These are phyloP conservation scores for Tricharina praecox DNA, from an alignment of 495 filamentous ascomycete species.

Conservation along the genomic window DNA sequence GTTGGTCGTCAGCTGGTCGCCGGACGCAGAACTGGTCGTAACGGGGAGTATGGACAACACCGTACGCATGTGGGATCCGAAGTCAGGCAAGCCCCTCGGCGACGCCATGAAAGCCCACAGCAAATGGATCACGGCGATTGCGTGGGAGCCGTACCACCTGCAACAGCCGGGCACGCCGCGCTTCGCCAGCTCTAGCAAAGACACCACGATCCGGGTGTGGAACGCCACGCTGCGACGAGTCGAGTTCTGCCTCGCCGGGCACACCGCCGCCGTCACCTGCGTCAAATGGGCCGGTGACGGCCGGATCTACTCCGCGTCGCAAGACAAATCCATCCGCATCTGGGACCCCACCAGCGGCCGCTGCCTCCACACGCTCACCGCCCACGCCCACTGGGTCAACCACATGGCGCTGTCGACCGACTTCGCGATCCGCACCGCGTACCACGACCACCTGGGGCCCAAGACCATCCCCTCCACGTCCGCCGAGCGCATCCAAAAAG, in stretches of 20 bases:
- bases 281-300: slow-evolving; percentile 89
- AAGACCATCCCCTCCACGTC: slow-evolving; percentile 47
- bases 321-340: slow-evolving; percentile 83
- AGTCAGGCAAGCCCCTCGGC: slow-evolving; percentile 60
- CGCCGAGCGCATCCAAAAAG: slow-evolving; percentile 56
- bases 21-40: slow-evolving; percentile 62
- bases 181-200: slow-evolving; percentile 77
- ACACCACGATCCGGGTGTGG: slow-evolving; percentile 81
- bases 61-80: slow-evolving; percentile 76
- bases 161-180: slow-evolving; percentile 57
- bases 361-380: slow-evolving; percentile 56
- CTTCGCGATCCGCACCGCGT: slow-evolving; percentile 72
- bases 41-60: slow-evolving; percentile 91
- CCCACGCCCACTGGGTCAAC: slow-evolving; percentile 91
- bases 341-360: slow-evolving; percentile 72
- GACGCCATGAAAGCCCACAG: slow-evolving; percentile 71
- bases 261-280: slow-evolving; percentile 74
- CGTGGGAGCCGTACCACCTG: slow-evolving; percentile 90
- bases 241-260: slow-evolving; percentile 67
- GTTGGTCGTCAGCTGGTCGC: slow-evolving; percentile 69
- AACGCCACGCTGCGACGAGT: slow-evolving; percentile 58
- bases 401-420: slow-evolving; percentile 90
- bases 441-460: slow-evolving; percentile 75
- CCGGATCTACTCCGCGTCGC: slow-evolving; percentile 71
- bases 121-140: slow-evolving; percentile 74